phyloP scores from a whole-genome alignment of 805 yeast species.

The Yarrowia deformans region DNA sequence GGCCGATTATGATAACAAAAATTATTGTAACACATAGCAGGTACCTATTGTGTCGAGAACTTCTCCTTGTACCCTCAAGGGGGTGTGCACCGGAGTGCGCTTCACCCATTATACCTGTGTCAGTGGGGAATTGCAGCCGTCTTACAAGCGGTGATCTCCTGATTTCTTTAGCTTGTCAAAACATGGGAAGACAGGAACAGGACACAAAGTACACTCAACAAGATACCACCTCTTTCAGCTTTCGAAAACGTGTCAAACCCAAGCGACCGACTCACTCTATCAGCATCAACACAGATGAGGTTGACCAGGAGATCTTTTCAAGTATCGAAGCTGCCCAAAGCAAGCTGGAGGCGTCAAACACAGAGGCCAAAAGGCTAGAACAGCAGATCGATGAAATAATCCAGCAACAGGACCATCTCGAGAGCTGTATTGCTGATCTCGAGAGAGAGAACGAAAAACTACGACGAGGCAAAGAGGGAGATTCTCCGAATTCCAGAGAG shows the following conservation, averaged over 20 bases:
- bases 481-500: neutral
- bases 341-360: neutral
- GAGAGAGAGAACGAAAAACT: neutral
- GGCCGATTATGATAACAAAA: too few relatives aligned
- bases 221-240: constrained; percentile 18
- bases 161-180: neutral
- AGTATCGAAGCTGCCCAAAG: constrained; percentile 13
- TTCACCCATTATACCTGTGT: too few relatives aligned
- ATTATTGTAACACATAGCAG: too few relatives aligned
- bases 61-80: too few relatives aligned
- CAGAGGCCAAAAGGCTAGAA: neutral
- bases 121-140: too few relatives aligned
- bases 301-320: constrained; percentile 4
- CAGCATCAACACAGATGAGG: constrained; percentile 9
- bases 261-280: neutral
- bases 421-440: neutral
- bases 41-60: too few relatives aligned
- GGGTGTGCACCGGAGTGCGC: too few relatives aligned
- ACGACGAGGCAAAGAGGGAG: too few relatives aligned
- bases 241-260: neutral
- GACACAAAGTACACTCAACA: constrained; percentile 11
- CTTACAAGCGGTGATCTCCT: neutral
- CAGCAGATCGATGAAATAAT: neutral
- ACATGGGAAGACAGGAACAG: neutral
- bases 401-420: neutral